These are phyloP conservation scores for Microcera coccophila DNA, from an alignment of 2,329 filamentous ascomycete species.

Conservation along the genomic window DNA sequence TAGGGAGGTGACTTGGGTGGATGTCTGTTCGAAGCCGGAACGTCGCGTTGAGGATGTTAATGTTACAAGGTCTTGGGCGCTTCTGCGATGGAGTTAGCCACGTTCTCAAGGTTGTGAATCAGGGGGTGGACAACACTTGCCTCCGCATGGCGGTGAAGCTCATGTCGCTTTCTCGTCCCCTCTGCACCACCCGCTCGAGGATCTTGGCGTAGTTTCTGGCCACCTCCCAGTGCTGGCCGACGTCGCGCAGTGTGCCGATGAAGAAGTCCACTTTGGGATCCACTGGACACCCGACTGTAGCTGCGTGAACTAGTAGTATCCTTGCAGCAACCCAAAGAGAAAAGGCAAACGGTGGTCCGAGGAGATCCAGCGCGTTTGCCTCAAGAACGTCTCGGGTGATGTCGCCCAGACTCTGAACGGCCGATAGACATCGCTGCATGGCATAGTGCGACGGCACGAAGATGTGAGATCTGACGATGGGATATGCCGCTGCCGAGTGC, in stretches of 20 bases:
- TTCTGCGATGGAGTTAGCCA: slow-evolving; percentile 25
- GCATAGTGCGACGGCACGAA: slow-evolving; percentile 43
- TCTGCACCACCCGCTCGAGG: slow-evolving; percentile 36
- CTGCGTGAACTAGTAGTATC: slow-evolving; percentile 39
- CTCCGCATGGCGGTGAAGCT: slow-evolving; percentile 39
- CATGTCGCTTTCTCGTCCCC: slow-evolving; percentile 34
- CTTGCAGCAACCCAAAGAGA: slow-evolving; percentile 42
- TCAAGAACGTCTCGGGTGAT: slow-evolving; percentile 43
- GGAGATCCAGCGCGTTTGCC: slow-evolving; percentile 39
- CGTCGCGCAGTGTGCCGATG: slow-evolving; percentile 38
- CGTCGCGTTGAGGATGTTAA: slow-evolving; percentile 34
- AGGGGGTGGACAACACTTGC: slow-evolving; percentile 21
- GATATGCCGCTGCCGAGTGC: slow-evolving; percentile 43
- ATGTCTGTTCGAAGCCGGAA: slow-evolving; percentile 37
- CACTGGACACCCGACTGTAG: slow-evolving; percentile 34
- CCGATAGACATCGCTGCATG: slow-evolving; percentile 43
- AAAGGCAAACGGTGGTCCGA: slow-evolving; percentile 44
- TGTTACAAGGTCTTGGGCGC: slow-evolving; percentile 37
- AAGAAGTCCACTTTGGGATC: slow-evolving; percentile 42
- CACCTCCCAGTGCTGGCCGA: slow-evolving; percentile 43
- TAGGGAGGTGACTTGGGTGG: slow-evolving; percentile 36
- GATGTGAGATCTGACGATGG: slow-evolving; percentile 37
- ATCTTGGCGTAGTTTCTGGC: slow-evolving; percentile 42
- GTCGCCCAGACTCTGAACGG: slow-evolving; percentile 41
- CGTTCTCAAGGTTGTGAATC: background rate